Evolutionary conservation across 2,329 filamentous ascomycete genomes (phyloP).

Genomic region (Myriosclerotinia duriaeana): DNA sequence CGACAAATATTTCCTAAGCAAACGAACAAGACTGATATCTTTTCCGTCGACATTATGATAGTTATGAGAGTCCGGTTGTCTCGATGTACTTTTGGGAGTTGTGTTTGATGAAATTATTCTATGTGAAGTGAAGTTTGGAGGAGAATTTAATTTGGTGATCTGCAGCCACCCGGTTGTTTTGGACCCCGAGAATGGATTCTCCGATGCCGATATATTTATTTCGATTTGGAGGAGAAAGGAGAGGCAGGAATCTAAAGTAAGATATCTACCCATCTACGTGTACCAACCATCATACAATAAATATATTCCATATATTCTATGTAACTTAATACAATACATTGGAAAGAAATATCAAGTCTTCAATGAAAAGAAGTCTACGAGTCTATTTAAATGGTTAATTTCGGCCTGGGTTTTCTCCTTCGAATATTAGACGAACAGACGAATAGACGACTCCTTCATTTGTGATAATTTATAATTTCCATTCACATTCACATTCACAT

Average conservation of each 20-base stretch:
- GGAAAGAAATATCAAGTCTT: no score
- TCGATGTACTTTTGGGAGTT: background rate
- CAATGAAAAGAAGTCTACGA: no score
- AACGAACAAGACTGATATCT: conserved; percentile 81
- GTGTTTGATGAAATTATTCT: background rate
- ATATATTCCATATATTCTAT: no score
- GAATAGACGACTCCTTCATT: background rate
- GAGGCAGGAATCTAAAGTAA: no score
- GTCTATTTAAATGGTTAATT: no score
- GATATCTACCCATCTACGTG: no score
- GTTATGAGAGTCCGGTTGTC: background rate
- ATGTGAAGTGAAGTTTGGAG: no score
- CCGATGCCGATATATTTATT: conserved; percentile 7
- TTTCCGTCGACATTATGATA: conserved; percentile 26
- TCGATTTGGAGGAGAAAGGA: background rate
- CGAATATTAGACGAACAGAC: no score
- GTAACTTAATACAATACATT: no score
- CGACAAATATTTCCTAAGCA: conserved; percentile 95
- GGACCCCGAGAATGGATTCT: background rate
- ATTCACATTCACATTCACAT: background rate
- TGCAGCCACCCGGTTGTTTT: background rate
- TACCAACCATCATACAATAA: no score
- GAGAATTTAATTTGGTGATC: conserved; percentile 11
- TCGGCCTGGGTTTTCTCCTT: no score
- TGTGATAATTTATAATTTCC: background rate